Conservation (phyloP, 2,329 filamentous ascomycete genomes). For the Golovinomyces cichoracearum region DNA sequence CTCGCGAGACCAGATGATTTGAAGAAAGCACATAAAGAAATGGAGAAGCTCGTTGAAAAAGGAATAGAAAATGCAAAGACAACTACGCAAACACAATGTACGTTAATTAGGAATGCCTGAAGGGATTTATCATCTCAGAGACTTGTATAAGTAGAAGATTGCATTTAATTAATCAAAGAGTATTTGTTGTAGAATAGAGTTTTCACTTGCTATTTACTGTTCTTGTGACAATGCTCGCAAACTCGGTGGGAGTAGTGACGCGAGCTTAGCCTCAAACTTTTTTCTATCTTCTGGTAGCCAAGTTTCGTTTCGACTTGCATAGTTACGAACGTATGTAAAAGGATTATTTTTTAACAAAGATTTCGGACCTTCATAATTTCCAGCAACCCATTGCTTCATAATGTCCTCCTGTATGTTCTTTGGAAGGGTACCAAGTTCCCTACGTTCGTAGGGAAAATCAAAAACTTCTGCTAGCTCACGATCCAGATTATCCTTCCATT, state of each 20-base stretch:
- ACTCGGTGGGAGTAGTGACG: constrained; percentile 8
- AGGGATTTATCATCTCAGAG: no score
- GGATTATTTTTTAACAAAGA: constrained; percentile 5
- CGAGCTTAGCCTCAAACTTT: constrained; percentile 12
- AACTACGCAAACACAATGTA: constrained; percentile 8
- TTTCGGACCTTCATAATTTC: constrained; percentile 10
- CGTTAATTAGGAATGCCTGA: no score
- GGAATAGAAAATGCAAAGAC: constrained; percentile 15
- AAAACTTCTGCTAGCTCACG: constrained; percentile 1
- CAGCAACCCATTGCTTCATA: constrained; percentile 11
- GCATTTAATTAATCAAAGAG: no score
- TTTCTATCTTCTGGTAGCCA: constrained; percentile 11
- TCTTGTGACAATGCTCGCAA: no score
- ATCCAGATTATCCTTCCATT: constrained; percentile 3
- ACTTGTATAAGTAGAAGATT: no score
- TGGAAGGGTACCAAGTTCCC: constrained; percentile 3
- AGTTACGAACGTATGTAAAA: constrained; percentile 7
- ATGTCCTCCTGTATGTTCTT: constrained; percentile 7
- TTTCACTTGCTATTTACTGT: no score
- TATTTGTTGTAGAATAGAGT: no score
- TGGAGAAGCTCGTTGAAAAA: constrained; percentile 18
- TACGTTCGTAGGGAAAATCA: background rate
- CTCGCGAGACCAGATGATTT: constrained; percentile 16
- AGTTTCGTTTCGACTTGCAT: constrained; percentile 13
- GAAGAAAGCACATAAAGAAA: constrained; percentile 17